Conservation (phyloP, 192 early-diverging fungal species). For the Entomortierella chlamydospora region DNA sequence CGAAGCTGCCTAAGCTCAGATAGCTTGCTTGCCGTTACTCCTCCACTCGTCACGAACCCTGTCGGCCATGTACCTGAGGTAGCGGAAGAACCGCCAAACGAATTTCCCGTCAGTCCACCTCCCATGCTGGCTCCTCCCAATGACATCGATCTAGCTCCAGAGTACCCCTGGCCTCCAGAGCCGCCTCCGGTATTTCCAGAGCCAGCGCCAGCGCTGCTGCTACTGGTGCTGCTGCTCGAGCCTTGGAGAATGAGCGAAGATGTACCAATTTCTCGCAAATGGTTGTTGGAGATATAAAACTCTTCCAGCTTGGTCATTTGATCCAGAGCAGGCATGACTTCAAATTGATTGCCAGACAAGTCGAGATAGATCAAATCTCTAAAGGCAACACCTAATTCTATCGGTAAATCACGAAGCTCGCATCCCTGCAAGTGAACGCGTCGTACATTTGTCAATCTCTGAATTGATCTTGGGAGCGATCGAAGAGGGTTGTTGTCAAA, state of each 20-base stretch:
- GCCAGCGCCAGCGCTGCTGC: conserved; percentile 1
- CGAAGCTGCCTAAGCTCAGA: conserved; percentile 47
- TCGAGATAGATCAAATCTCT: conserved; percentile 47
- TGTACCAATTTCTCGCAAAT: conserved; percentile 47
- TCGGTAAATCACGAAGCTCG: conserved; percentile 49
- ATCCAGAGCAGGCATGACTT: conserved; percentile 51
- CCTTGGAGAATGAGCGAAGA: conserved; percentile 39
- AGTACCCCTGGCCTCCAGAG: conserved; percentile 3
- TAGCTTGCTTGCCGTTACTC: conserved; percentile 49
- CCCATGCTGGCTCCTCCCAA: not conserved
- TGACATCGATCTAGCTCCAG: conserved; percentile 5
- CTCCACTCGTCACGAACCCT: conserved; percentile 14
- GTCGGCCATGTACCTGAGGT: not conserved
- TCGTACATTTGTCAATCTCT: conserved; percentile 32
- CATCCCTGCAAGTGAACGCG: conserved; percentile 57
- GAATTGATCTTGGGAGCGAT: conserved; percentile 45
- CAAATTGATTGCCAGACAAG: conserved; percentile 55
- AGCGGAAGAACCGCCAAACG: not conserved
- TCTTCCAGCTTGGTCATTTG: conserved; percentile 53
- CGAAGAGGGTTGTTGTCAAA: conserved; percentile 57
- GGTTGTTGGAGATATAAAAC: conserved; percentile 56
- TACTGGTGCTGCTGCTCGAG: conserved; percentile 20
- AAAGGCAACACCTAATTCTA: conserved; percentile 55
- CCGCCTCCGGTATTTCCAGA: conserved; percentile 19
- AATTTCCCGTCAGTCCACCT: not conserved